A percentile compares a stretch with the other conserved stretches of the same genome.
phyloP scores from a whole-genome alignment of 768 basidiomycete genomes.

The Trametes punicea region DNA sequence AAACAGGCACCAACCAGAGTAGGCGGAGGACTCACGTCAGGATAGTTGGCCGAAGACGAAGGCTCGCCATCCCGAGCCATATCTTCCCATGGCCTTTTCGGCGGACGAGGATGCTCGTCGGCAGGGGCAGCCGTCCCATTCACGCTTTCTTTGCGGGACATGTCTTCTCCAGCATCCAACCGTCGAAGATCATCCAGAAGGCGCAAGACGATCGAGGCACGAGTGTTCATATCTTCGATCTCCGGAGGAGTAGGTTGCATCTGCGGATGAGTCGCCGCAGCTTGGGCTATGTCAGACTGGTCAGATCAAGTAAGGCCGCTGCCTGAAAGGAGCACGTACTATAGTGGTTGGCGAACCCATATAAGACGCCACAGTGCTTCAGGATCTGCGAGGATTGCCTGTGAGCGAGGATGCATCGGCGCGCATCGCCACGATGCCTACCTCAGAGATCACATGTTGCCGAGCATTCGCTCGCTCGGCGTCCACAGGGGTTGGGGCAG shows the following conservation, averaged over 20 bases:
- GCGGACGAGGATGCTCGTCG: slow-evolving; percentile 53
- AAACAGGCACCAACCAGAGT: neutral
- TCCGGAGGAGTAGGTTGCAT: slow-evolving; percentile 53
- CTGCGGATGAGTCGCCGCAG: slow-evolving; percentile 44
- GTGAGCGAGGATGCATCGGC: neutral
- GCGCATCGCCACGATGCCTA: slow-evolving; percentile 22
- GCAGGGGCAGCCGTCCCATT: slow-evolving; percentile 25
- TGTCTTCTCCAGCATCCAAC: slow-evolving; percentile 28
- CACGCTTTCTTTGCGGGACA: slow-evolving; percentile 17
- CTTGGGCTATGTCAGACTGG: slow-evolving; percentile 26
- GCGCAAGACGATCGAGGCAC: slow-evolving; percentile 63
- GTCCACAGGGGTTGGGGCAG: slow-evolving; percentile 33
- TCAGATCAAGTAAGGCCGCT: neutral
- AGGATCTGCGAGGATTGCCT: slow-evolving; percentile 43
- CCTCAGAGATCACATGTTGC: slow-evolving; percentile 38
- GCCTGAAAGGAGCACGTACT: slow-evolving; percentile 40
- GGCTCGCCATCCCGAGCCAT: slow-evolving; percentile 46
- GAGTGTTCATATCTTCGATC: slow-evolving; percentile 65
- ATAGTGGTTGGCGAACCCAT: slow-evolving; percentile 64
- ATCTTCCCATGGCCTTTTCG: slow-evolving; percentile 82
- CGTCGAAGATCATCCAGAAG: slow-evolving; percentile 61
- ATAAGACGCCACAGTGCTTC: slow-evolving; percentile 58
- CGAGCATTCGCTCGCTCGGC: slow-evolving; percentile 35
- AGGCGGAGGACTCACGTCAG: slow-evolving; percentile 9
- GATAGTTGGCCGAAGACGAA: slow-evolving; percentile 3